Evolutionary conservation across 192 early-diverging fungal genomes (phyloP), one percentile per base, ranked within the genome.

Genomic region (Backusella morwellensis): DNA sequence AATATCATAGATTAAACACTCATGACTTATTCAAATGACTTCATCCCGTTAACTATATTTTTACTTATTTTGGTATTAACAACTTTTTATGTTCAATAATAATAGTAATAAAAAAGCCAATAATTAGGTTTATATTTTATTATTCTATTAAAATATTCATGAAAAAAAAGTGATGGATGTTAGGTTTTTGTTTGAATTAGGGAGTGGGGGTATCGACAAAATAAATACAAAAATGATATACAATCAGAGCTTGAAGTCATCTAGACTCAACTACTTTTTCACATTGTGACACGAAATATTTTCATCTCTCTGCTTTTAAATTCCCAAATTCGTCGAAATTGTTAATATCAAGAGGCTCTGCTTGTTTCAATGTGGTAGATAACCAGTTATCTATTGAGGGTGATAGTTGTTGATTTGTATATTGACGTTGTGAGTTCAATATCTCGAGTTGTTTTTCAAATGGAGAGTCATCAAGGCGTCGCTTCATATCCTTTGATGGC

Each of bases 181-280:
- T 29, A 3, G 9, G 14, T 63, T 54, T 63, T 63, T 63, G 19
- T 29, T 63, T 21, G 11, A 29, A 14, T 29, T 29, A 29, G 12
- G 11, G 11, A 63, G n/a, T 7, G 26, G 56, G 56, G 56, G 56
- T 63, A 63, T 63, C 23, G 23, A 63, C 23, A 29, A 63, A 4
- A 63, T 63, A 63, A 63, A 63, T 63, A 63, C 21, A 29, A 63
- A 63, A 63, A 63, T 63, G 26, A 63, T 63, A 63, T 63, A 63
- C 56, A 63, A 63, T 63, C 56, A 29, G 56, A 5, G 26, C 9
- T 12, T 63, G 9, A 12, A 40, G 23, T 0, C 21, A 26, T 63
- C 56, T 63, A 63, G 56, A 63, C 56, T 63, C 56, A 63, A 23
- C 26, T 63, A 29, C 12, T 23, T 63, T 32, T 29, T 63, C 56